A percentile compares a stretch with the other conserved stretches of the same genome.
These are phyloP conservation scores for Lepidium didymum DNA, from an alignment of 345 rosid species.

Conservation along the genomic window DNA sequence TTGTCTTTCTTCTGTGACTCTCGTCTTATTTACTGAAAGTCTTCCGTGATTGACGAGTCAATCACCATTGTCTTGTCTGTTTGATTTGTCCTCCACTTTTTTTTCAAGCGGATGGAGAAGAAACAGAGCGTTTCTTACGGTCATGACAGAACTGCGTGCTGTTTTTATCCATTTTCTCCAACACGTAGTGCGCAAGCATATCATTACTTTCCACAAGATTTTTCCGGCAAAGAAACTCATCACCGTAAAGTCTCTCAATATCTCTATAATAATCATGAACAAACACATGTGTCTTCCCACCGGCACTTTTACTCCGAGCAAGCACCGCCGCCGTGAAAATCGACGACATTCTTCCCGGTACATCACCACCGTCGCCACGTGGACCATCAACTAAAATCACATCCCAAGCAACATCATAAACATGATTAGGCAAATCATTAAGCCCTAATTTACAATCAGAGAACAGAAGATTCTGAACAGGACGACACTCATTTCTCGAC, in stretches of 20 bases:
- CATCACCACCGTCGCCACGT: conserved; percentile 62
- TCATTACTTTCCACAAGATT: conserved; percentile 62
- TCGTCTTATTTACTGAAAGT: conserved; percentile 1
- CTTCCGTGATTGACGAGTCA: conserved; percentile 16
- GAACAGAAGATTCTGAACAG: conserved; percentile 84
- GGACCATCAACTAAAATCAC: conserved; percentile 95
- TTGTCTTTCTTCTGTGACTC: too few relatives aligned
- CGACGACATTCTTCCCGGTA: conserved; percentile 82
- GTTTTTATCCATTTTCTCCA: conserved; percentile 69
- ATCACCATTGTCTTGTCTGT: not conserved
- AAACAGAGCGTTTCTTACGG: conserved; percentile 22
- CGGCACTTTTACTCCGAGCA: conserved; percentile 61
- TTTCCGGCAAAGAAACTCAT: conserved; percentile 81
- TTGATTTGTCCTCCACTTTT: not conserved
- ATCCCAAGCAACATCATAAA: conserved; percentile 94
- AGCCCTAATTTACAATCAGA: conserved; percentile 80
- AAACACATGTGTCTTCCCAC: conserved; percentile 75
- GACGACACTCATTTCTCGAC: conserved; percentile 66
- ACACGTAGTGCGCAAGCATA: conserved; percentile 76
- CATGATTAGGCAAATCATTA: conserved; percentile 89
- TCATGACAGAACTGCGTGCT: conserved; percentile 28
- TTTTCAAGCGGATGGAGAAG: conserved; percentile 19
- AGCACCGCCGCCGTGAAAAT: conserved; percentile 94
- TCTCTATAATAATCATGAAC: conserved; percentile 84
- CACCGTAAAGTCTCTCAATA: conserved; percentile 66